Conservation (phyloP, 305 asterid genomes). For the Fraxinus platypoda region DNA sequence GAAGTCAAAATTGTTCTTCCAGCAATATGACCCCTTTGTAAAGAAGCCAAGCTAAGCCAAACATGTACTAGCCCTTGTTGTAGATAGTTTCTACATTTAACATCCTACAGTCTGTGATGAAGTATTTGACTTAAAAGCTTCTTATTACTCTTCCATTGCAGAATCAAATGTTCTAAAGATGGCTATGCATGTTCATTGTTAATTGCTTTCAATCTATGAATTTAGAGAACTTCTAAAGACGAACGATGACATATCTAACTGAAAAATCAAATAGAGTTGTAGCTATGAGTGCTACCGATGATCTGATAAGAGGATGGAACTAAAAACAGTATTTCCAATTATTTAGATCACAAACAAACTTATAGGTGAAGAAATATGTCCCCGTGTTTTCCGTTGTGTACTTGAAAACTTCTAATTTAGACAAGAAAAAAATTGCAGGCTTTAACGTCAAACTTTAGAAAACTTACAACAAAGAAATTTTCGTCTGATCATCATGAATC, state of each 20-base stretch:
- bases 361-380: neutral
- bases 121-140: neutral
- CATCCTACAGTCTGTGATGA: neutral
- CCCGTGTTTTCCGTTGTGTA: neutral
- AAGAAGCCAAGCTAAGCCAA: neutral
- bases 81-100: neutral
- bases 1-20: neutral
- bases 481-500: slow-evolving; percentile 9
- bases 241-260: neutral
- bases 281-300: neutral
- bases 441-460: neutral
- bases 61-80: neutral
- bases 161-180: neutral
- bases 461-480: neutral
- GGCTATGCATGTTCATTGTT: neutral
- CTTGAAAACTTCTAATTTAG: neutral
- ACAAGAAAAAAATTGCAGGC: neutral
- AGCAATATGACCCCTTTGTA: neutral
- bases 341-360: neutral
- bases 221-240: neutral
- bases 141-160: neutral
- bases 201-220: neutral
- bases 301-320: neutral
- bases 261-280: neutral
- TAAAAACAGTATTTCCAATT: neutral